phyloP scores from a whole-genome alignment of 148 eudicot genomes.

The Bassia scoparia region DNA sequence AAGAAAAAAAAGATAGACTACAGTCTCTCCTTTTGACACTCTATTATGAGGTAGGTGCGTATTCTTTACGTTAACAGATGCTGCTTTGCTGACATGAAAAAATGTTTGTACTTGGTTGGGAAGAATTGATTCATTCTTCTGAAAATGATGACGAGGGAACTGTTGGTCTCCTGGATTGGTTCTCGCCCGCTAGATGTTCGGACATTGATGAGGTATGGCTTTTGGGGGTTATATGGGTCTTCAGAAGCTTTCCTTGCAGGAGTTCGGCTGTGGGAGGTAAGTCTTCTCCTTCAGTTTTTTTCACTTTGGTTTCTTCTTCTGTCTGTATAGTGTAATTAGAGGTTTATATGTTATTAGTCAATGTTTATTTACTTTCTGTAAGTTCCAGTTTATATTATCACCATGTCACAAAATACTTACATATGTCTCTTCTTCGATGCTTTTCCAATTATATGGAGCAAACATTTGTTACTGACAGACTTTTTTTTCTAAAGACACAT shows the following conservation, averaged over 20 bases:
- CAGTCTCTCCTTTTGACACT: conserved; percentile 39
- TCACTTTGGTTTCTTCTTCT: background rate
- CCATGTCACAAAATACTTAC: too few relatives aligned
- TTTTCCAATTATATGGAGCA: too few relatives aligned
- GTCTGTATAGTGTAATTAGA: too few relatives aligned
- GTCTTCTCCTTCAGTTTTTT: too few relatives aligned
- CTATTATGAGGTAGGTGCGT: conserved; percentile 52
- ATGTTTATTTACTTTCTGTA: too few relatives aligned
- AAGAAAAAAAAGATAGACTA: conserved; percentile 38
- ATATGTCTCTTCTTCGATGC: too few relatives aligned
- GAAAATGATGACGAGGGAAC: conserved; percentile 59
- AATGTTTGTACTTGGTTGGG: conserved; percentile 49
- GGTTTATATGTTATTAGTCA: too few relatives aligned
- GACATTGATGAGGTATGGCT: conserved; percentile 75
- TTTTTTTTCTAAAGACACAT: too few relatives aligned
- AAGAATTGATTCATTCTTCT: conserved; percentile 35
- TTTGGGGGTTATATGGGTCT: conserved; percentile 60
- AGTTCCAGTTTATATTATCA: too few relatives aligned
- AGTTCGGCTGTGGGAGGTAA: conserved; percentile 69
- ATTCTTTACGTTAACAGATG: conserved; percentile 48
- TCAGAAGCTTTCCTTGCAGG: conserved; percentile 70
- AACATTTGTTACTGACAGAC: too few relatives aligned
- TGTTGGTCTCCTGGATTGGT: conserved; percentile 58
- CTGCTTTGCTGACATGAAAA: conserved; percentile 45
- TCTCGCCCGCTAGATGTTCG: conserved; percentile 62